A percentile compares a stretch with the other conserved stretches of the same genome.
These are phyloP conservation scores for Microdochium nivale DNA, from an alignment of 2,329 filamentous ascomycete species.

Conservation along the genomic window DNA sequence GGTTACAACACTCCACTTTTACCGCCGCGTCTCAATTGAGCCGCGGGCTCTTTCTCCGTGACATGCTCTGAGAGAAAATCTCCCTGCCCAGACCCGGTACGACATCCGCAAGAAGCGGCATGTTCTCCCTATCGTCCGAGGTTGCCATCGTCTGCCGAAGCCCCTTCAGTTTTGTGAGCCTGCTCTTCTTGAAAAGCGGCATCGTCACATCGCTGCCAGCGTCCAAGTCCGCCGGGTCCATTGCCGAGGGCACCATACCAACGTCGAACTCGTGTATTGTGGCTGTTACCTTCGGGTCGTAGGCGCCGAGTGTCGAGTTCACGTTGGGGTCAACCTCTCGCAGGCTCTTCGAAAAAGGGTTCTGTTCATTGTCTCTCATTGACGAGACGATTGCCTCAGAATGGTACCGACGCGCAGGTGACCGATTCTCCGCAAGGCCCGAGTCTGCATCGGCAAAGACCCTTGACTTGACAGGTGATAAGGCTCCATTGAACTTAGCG, in stretches of 20 bases:
- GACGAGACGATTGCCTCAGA: conserved; percentile 9
- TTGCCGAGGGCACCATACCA: conserved; percentile 7
- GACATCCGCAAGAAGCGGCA: conserved; percentile 25
- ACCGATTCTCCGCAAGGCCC: conserved; percentile 10
- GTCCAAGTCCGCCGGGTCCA: conserved; percentile 5
- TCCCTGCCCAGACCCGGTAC: conserved; percentile 18
- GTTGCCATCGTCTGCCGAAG: not conserved
- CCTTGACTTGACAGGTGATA: conserved; percentile 24
- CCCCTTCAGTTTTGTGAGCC: conserved; percentile 21
- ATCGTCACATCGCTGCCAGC: conserved; percentile 28
- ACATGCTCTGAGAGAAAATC: conserved; percentile 34
- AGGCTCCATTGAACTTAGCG: conserved; percentile 26
- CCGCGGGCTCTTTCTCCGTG: conserved; percentile 47
- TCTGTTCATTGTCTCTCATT: conserved; percentile 11
- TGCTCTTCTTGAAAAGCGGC: conserved; percentile 38
- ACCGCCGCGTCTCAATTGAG: conserved; percentile 18
- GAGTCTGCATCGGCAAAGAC: conserved; percentile 32
- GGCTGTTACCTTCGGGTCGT: conserved; percentile 33
- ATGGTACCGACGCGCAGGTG: conserved; percentile 12
- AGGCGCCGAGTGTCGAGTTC: conserved; percentile 30
- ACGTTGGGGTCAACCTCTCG: conserved; percentile 48
- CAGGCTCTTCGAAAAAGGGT: conserved; percentile 34
- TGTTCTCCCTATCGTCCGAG: conserved; percentile 34
- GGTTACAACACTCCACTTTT: no score
- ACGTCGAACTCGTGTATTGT: conserved; percentile 22